Evolutionary conservation across 139 green algal genomes (phyloP).

Genomic region (Desmodesmus armatus): DNA sequence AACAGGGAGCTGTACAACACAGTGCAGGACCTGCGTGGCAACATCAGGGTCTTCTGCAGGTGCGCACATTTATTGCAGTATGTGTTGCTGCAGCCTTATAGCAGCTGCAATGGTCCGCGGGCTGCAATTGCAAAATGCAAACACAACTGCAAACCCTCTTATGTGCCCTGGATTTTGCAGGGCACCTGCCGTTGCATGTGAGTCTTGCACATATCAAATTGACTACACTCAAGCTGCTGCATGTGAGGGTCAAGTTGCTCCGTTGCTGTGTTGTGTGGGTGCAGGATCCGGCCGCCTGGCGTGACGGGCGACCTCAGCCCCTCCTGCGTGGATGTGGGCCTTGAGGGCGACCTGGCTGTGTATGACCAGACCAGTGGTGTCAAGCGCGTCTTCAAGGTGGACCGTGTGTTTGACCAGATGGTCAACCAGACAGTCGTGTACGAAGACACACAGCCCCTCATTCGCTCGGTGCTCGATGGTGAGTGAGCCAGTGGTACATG

Average conservation of each 20-base stretch:
- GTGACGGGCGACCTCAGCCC: slow-evolving; percentile 71
- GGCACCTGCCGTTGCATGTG: no score
- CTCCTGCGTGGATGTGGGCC: slow-evolving; percentile 52
- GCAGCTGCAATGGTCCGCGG: not conserved
- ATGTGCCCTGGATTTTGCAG: no score
- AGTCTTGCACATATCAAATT: no score
- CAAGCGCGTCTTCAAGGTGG: slow-evolving; percentile 72
- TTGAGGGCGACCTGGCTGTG: slow-evolving; percentile 48
- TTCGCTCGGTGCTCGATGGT: slow-evolving; percentile 92
- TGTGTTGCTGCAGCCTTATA: not conserved
- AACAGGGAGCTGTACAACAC: slow-evolving; percentile 91
- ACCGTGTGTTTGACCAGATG: slow-evolving; percentile 82
- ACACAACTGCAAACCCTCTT: no score
- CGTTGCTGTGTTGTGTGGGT: not conserved
- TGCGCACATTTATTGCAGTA: not conserved
- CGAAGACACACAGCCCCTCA: slow-evolving; percentile 86
- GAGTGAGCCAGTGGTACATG: not conserved
- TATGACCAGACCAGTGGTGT: slow-evolving; percentile 61
- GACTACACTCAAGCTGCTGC: no score
- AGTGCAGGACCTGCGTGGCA: slow-evolving; percentile 89
- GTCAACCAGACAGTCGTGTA: slow-evolving; percentile 87
- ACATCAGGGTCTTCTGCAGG: slow-evolving; percentile 91
- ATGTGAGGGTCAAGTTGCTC: no score
- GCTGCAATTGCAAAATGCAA: not conserved
- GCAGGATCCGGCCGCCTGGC: slow-evolving; percentile 72